Base-by-base conservation (phyloP, 139 green algal species). In the Eudorina sp. region DNA sequence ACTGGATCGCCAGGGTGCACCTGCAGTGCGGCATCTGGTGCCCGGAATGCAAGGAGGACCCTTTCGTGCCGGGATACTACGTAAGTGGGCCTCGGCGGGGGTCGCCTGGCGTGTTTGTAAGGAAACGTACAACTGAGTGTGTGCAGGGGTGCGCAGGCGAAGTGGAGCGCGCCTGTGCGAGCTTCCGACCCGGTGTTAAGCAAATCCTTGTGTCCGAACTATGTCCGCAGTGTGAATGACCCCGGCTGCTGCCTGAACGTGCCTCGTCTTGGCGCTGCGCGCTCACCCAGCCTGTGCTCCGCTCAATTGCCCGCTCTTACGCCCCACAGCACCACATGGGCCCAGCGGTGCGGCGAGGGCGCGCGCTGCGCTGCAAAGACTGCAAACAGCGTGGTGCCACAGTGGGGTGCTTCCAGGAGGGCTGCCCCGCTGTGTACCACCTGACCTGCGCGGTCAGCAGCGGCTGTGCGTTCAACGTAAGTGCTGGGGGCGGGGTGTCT, bases 341-440 rank as follows among this genome's bases (percentile, higher is more conserved):
- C 4, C 36, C 41, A 0, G 86, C 86, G 5, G 60, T 90, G 27
- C 76, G 86, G 1, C 86, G 86, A 7, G 86, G 75, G 7, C 76
- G 86, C 14, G 86, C 86, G 27, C 86, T 90, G 72, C 74, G 60
- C 29, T 90, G 86, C 76, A 45, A 34, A 4, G 3, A 53, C 38
- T 90, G 86, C 86, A 82, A 82, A 16, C 43, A 82, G 76, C 86
- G 86, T 4, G 86, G 86, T 31, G 86, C 86, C 34, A 84, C 72
- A 18, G 51, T 90, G 34, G 74, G 86, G 46, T 90, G 86, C 76
- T 78, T 78, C 62, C 46, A 86, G 48, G 74, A 83, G 58, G 86
- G 86, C 86, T 90, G 86, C 76, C 86, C 81, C 16, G 31, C 58
- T 0, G 86, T 90, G 4, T 90, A 86, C 64, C 86, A 90, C 86